phyloP scores from a whole-genome alignment of 148 eudicot genomes.

The Heliamphora exappendiculata region DNA sequence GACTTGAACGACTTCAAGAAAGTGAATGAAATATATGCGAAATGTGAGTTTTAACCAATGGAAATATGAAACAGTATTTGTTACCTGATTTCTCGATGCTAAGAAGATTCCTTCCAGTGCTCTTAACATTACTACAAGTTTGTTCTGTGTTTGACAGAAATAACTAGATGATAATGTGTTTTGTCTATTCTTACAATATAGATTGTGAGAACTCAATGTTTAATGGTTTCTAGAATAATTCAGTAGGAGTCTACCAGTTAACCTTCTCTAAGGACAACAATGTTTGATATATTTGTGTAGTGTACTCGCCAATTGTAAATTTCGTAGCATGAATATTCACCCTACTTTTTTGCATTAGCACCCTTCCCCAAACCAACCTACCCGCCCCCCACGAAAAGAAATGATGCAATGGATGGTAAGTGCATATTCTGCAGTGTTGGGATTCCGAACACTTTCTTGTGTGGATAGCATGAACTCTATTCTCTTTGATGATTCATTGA shows the following conservation, averaged over 20 bases:
- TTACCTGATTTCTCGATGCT: background rate
- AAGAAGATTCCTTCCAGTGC: background rate
- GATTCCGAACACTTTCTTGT: background rate
- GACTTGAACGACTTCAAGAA: conserved; percentile 91
- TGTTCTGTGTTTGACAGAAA: background rate
- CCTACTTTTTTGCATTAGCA: background rate
- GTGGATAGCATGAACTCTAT: background rate
- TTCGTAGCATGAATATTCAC: background rate
- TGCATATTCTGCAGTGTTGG: background rate
- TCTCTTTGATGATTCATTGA: background rate
- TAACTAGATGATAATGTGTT: background rate
- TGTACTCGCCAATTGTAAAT: background rate
- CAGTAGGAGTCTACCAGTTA: background rate
- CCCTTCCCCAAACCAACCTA: background rate
- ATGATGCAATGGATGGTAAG: background rate
- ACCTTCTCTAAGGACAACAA: background rate
- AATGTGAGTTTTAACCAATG: conserved; percentile 48
- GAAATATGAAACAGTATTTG: background rate
- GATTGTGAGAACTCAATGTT: background rate
- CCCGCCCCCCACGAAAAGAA: background rate
- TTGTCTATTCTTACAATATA: background rate
- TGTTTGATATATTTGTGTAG: background rate
- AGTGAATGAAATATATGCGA: conserved; percentile 93
- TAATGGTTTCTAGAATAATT: background rate
- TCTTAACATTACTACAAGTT: background rate